Conservation (phyloP, 768 basidiomycete species). For the Tricholoma saponaceum region DNA sequence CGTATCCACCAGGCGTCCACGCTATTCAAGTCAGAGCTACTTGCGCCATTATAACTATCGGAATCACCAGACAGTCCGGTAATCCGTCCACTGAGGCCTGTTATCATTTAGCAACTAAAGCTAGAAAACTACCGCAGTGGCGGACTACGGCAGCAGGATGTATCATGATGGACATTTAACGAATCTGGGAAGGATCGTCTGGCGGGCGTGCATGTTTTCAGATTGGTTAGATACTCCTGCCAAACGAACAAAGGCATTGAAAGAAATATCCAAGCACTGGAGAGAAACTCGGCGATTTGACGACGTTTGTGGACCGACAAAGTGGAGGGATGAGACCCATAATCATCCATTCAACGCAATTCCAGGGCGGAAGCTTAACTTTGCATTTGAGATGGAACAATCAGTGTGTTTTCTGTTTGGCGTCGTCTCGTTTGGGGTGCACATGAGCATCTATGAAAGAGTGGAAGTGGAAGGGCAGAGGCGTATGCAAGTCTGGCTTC, state of each 20-base stretch:
- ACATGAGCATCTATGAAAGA: constrained; percentile 74
- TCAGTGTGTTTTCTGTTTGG: constrained; percentile 88
- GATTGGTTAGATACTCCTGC: constrained; percentile 47
- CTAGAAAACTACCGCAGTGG: constrained; percentile 41
- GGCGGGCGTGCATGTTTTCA: constrained; percentile 49
- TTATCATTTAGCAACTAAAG: constrained; percentile 49
- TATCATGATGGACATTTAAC: constrained; percentile 42
- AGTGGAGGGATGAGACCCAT: constrained; percentile 79
- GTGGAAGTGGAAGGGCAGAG: constrained; percentile 27
- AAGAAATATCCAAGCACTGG: constrained; percentile 72
- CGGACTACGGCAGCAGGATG: constrained; percentile 23
- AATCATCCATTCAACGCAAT: constrained; percentile 38
- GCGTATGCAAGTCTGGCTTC: constrained; percentile 75
- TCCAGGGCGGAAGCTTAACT: constrained; percentile 43
- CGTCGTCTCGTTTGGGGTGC: constrained; percentile 87
- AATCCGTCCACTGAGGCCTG: constrained; percentile 57
- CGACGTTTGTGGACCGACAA: constrained; percentile 63
- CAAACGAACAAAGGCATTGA: constrained; percentile 59
- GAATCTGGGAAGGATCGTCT: too few species aligned
- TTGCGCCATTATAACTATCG: constrained; percentile 56
- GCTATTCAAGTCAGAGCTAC: constrained; percentile 32
- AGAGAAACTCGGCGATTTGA: constrained; percentile 58
- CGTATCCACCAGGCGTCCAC: constrained; percentile 29
- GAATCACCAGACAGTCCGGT: constrained; percentile 48
- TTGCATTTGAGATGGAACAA: constrained; percentile 86